phyloP scores from a whole-genome alignment of 441 rosid species.

The Jatropha multifida region DNA sequence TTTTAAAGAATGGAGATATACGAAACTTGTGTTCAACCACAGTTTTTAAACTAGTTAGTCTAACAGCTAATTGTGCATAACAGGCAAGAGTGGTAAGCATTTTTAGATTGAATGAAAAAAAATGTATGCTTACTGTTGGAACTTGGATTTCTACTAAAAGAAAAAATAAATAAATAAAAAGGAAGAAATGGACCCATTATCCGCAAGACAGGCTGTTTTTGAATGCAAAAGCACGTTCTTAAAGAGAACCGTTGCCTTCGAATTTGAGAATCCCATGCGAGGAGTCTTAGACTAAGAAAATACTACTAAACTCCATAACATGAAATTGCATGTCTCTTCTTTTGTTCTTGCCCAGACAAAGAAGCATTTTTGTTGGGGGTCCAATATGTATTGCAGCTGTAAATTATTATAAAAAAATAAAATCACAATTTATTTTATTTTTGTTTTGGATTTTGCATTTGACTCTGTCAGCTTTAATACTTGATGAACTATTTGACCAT shows the following conservation, averaged over 20 bases:
- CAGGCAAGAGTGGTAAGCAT: too few species aligned
- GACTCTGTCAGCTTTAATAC: slow-evolving; percentile 8
- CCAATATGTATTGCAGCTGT: neutral
- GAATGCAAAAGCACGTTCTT: slow-evolving; percentile 20
- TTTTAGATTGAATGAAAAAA: neutral
- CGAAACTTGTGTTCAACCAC: too few species aligned
- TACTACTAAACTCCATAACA: neutral
- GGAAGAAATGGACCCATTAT: slow-evolving; percentile 4
- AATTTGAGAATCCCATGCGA: slow-evolving; percentile 17
- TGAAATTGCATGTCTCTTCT: neutral
- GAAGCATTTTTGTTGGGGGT: slow-evolving; percentile 25
- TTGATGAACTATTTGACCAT: neutral
- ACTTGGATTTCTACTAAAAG: neutral
- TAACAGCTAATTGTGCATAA: too few species aligned
- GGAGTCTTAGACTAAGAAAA: neutral
- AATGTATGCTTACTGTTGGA: neutral
- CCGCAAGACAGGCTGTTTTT: slow-evolving; percentile 26
- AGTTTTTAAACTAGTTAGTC: too few species aligned
- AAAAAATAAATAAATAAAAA: too few species aligned
- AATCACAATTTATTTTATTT: neutral
- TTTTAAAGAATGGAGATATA: too few species aligned
- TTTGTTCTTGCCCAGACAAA: slow-evolving; percentile 19
- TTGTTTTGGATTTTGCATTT: neutral
- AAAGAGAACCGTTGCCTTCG: neutral
- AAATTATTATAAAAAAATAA: neutral